Evolutionary conservation across 2,329 filamentous ascomycete species (phyloP).

Genomic region (Paramyrothecium roridum): DNA sequence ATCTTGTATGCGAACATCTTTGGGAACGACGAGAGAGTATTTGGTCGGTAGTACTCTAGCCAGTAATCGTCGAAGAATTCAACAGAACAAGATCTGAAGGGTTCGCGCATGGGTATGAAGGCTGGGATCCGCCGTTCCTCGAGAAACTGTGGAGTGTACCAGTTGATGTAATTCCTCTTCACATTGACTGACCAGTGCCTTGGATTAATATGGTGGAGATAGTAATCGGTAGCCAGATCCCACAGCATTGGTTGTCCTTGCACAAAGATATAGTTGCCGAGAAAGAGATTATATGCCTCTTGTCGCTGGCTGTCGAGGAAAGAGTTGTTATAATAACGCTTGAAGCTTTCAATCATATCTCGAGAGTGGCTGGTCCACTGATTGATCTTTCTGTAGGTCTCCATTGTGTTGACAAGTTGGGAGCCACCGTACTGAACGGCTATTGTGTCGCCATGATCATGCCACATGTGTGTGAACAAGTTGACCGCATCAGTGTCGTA

Average conservation of each 20-base stretch:
- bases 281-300: conserved; percentile 95
- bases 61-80: conserved; percentile 87
- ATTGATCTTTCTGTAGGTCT: conserved; percentile 97
- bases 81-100: conserved; percentile 40
- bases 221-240: conserved; percentile 94
- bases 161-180: conserved; percentile 75
- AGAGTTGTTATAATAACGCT: conserved; percentile 97
- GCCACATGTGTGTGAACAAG: conserved; percentile 96
- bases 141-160: conserved; percentile 77
- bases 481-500: conserved; percentile 97
- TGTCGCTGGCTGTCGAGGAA: conserved; percentile 97
- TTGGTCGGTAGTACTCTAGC: conserved; percentile 92
- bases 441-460: conserved; percentile 96
- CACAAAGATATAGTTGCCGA: conserved; percentile 90
- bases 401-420: conserved; percentile 98
- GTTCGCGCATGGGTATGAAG: conserved; percentile 31
- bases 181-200: conserved; percentile 63
- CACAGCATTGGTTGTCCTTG: conserved; percentile 93
- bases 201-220: conserved; percentile 87
- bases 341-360: conserved; percentile 99
- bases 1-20: conserved; percentile 94
- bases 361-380: conserved; percentile 97
- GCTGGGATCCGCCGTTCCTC: conserved; percentile 57
- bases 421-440: conserved; percentile 97
- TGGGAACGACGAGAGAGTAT: conserved; percentile 80